Evolutionary conservation across 2,329 filamentous ascomycete genomes (phyloP).

Genomic region (Penicillium brasilianum): DNA sequence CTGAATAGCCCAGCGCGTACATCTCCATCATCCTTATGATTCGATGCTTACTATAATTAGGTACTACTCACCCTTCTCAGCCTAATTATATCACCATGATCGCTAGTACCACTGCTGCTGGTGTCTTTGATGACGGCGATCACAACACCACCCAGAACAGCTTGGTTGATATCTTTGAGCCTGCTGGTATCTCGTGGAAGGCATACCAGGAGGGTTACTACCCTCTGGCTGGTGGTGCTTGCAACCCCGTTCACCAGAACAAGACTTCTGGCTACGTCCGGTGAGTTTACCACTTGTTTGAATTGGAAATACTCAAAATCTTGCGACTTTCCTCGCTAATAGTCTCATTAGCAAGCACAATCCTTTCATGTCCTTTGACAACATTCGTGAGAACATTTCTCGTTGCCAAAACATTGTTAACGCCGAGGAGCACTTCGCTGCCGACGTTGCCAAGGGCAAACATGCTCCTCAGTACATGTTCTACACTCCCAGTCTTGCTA

Average conservation of each 20-base stretch:
- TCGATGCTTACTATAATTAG: not conserved
- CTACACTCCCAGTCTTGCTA: constrained; percentile 13
- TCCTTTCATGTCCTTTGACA: constrained; percentile 26
- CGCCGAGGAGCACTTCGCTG: constrained; percentile 19
- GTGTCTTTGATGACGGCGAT: constrained; percentile 20
- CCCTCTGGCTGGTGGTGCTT: constrained; percentile 16
- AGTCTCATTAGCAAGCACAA: constrained; percentile 18
- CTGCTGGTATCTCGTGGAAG: constrained; percentile 23
- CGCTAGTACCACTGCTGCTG: constrained; percentile 13
- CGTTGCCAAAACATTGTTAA: constrained; percentile 25
- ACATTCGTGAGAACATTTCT: constrained; percentile 21
- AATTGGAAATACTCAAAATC: too few relatives aligned
- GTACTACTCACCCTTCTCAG: constrained; percentile 21
- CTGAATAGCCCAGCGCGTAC: not conserved
- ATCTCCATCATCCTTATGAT: too few relatives aligned
- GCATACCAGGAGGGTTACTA: constrained; percentile 22
- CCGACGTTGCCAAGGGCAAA: constrained; percentile 16
- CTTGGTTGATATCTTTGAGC: constrained; percentile 22
- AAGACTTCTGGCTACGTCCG: constrained; percentile 19
- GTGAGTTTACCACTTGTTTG: constrained; percentile 2
- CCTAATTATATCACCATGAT: constrained; percentile 26
- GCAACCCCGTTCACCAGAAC: constrained; percentile 18
- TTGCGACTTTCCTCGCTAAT: not conserved
- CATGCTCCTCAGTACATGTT: constrained; percentile 20
- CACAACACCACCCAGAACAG: constrained; percentile 22